phyloP scores from a whole-genome alignment of 2,329 filamentous ascomycete species.

The Aspergillus novoparasiticus region DNA sequence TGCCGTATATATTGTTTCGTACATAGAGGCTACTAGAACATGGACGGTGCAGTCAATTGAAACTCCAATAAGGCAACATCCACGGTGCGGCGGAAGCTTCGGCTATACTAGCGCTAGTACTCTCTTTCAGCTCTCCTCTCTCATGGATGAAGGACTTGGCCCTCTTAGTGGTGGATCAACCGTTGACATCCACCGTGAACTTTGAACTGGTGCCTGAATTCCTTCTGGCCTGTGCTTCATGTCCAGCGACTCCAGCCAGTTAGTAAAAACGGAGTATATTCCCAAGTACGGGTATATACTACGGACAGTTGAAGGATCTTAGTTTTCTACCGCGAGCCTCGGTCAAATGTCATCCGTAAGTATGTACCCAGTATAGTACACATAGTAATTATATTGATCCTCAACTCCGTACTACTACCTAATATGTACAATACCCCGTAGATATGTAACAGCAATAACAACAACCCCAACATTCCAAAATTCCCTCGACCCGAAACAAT shows the following conservation, averaged over 20 bases:
- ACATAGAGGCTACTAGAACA: not conserved
- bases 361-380: not conserved
- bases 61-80: not conserved
- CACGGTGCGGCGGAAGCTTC: not conserved
- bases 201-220: not conserved
- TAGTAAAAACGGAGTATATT: not conserved
- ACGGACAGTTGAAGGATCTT: too few relatives aligned
- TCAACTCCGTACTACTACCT: not conserved
- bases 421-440: not conserved
- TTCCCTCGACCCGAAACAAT: not conserved
- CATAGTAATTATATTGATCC: not conserved
- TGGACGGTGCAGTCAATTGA: not conserved
- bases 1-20: not conserved
- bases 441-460: not conserved
- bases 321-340: not conserved
- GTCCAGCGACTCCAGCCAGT: not conserved
- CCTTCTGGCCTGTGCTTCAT: not conserved
- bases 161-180: constrained; percentile 1
- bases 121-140: not conserved
- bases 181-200: not conserved
- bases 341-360: not conserved
- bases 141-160: not conserved
- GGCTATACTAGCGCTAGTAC: not conserved
- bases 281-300: not conserved
- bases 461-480: not conserved